phyloP scores from a whole-genome alignment of 208 protist genomes.

The Leishmania arabica region DNA sequence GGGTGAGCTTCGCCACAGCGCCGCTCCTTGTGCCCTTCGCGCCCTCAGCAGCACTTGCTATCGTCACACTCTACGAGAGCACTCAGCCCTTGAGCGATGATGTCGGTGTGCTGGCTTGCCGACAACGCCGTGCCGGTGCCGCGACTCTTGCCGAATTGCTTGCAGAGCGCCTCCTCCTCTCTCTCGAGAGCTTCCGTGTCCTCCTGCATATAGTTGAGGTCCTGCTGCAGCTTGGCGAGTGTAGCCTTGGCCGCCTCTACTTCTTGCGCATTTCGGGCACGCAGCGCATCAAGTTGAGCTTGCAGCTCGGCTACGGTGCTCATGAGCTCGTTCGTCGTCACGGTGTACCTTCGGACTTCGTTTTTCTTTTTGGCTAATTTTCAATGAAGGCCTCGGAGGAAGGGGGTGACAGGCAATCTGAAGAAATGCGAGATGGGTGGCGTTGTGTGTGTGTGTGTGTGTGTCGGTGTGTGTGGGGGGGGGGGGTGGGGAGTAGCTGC shows the following conservation, averaged over 20 bases:
- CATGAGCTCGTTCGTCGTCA: constrained; percentile 9
- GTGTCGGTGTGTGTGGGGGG: background rate
- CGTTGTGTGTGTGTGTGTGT: background rate
- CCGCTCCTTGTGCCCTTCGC: background rate
- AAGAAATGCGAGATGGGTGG: background rate
- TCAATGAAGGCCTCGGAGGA: background rate
- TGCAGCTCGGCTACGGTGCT: constrained; percentile 42
- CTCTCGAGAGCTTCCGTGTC: constrained; percentile 36
- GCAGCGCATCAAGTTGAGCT: constrained; percentile 38
- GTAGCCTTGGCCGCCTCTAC: constrained; percentile 29
- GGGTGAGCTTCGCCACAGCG: background rate
- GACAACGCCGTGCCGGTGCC: background rate
- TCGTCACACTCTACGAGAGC: constrained; percentile 52
- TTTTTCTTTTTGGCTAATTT: background rate
- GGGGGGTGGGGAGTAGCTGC: background rate
- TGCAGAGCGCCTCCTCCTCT: constrained; percentile 34
- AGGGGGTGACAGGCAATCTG: too few relatives aligned
- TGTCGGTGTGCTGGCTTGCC: constrained; percentile 1
- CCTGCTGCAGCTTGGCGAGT: constrained; percentile 41
- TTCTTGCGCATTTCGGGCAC: constrained; percentile 35
- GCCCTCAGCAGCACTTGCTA: constrained; percentile 18
- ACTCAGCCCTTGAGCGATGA: constrained; percentile 29
- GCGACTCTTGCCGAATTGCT: constrained; percentile 29
- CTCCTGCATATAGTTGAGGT: constrained; percentile 37
- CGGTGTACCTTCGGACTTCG: background rate